Conservation (phyloP, 768 basidiomycete species). For the Naganishia kalamii region DNA sequence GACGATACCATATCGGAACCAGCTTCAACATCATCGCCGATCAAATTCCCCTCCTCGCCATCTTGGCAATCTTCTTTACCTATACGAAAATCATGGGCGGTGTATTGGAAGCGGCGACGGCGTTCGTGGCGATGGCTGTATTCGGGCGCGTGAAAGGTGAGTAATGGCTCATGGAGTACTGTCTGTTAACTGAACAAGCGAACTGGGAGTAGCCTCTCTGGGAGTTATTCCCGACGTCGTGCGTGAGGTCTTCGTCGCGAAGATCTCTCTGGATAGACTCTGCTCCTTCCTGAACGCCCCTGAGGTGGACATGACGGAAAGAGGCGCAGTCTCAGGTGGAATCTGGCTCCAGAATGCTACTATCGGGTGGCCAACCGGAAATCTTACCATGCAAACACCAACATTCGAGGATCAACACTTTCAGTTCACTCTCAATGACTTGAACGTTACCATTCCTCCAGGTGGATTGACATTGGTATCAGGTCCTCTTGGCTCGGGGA, state of each 20-base stretch:
- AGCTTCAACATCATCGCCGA: constrained; percentile 38
- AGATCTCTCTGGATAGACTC: constrained; percentile 36
- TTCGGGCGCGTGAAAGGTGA: constrained; percentile 35
- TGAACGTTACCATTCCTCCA: constrained; percentile 31
- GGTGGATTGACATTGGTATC: constrained; percentile 35
- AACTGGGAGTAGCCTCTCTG: constrained; percentile 18
- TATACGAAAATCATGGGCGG: constrained; percentile 39
- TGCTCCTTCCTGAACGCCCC: constrained; percentile 31
- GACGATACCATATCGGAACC: constrained; percentile 40
- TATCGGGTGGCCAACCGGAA: constrained; percentile 33
- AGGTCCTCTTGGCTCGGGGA: constrained; percentile 44
- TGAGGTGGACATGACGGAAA: constrained; percentile 25
- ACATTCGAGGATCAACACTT: neutral
- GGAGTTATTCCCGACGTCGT: constrained; percentile 26
- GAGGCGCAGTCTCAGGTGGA: neutral
- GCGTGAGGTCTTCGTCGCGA: constrained; percentile 25
- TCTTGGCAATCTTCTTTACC: constrained; percentile 33
- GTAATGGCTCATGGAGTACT: neutral
- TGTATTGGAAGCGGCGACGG: constrained; percentile 33
- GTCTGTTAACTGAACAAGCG: neutral
- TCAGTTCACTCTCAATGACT: constrained; percentile 31
- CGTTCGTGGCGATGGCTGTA: constrained; percentile 39
- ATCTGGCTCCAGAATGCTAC: constrained; percentile 24
- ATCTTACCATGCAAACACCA: neutral
- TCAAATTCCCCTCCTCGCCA: constrained; percentile 31